phyloP scores from a whole-genome alignment of 148 eudicot genomes.

The Rhododendron kiyosumense region DNA sequence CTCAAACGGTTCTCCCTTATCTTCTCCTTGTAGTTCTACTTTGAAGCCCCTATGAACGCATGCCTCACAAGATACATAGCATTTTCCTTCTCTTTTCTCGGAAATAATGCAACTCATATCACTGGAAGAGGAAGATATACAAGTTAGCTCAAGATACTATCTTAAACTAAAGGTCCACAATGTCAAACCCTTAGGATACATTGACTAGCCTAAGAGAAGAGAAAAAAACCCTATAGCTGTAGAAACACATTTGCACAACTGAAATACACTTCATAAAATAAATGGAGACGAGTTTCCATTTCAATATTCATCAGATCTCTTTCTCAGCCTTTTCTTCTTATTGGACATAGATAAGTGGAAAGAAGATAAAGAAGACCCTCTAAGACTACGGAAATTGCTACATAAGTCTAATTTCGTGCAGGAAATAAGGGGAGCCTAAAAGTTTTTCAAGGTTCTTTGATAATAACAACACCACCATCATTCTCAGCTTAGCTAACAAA shows the following conservation, averaged over 20 bases:
- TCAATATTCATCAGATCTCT: neutral
- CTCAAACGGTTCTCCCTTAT: neutral
- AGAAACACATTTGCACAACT: neutral
- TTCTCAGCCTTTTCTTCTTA: neutral
- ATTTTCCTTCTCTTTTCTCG: neutral
- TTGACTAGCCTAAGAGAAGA: neutral
- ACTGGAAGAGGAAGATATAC: neutral
- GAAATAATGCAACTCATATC: neutral
- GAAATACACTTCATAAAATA: neutral
- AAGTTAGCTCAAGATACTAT: neutral
- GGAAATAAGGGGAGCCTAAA: neutral
- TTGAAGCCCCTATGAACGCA: neutral
- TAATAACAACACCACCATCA: neutral
- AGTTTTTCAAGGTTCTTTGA: neutral
- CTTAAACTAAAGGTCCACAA: neutral
- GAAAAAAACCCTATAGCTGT: neutral
- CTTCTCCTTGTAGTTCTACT: neutral
- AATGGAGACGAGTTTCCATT: neutral
- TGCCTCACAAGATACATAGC: neutral
- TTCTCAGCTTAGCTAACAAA: neutral
- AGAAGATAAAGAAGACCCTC: neutral
- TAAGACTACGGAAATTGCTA: neutral
- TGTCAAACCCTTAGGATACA: neutral
- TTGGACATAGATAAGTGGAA: neutral
- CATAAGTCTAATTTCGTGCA: neutral